phyloP scores from a whole-genome alignment of 1,139 yeast genomes.

The Yueomyces sp. region DNA sequence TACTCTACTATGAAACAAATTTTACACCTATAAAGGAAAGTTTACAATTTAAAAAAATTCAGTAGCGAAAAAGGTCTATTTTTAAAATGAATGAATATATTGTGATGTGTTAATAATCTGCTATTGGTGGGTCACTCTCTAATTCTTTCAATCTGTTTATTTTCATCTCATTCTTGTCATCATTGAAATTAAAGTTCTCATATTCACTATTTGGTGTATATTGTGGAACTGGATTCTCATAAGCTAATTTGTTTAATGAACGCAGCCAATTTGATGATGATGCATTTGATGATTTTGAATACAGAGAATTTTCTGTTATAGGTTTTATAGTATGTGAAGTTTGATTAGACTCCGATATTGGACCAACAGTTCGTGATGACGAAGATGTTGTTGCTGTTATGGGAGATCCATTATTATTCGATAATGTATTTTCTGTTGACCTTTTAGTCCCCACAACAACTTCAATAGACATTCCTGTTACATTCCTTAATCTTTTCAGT shows the following conservation, averaged over 20 bases:
- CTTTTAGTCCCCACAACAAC: slow-evolving; percentile 69
- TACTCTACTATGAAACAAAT: too few relatives aligned
- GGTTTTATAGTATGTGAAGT: background rate
- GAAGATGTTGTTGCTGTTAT: background rate
- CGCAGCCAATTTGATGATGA: slow-evolving; percentile 10
- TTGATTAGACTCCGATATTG: background rate
- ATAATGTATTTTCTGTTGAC: slow-evolving; percentile 2
- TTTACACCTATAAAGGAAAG: too few relatives aligned
- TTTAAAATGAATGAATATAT: background rate
- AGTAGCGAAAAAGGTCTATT: background rate
- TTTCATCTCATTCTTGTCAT: slow-evolving; percentile 27
- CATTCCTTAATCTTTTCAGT: slow-evolving; percentile 60
- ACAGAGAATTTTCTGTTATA: background rate
- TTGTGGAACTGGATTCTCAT: slow-evolving; percentile 16
- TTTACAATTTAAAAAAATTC: too few relatives aligned
- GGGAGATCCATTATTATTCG: background rate
- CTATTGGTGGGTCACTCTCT: slow-evolving; percentile 27
- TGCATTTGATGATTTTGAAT: slow-evolving; percentile 2
- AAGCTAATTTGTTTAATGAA: slow-evolving; percentile 11
- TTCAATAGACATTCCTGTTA: slow-evolving; percentile 67
- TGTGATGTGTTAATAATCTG: background rate
- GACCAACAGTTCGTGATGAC: background rate
- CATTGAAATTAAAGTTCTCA: slow-evolving; percentile 1
- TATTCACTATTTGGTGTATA: slow-evolving; percentile 5
- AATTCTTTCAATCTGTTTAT: slow-evolving; percentile 20